Evolutionary conservation across 2,329 filamentous ascomycete species (phyloP).

Genomic region (Ophiostoma ips): DNA sequence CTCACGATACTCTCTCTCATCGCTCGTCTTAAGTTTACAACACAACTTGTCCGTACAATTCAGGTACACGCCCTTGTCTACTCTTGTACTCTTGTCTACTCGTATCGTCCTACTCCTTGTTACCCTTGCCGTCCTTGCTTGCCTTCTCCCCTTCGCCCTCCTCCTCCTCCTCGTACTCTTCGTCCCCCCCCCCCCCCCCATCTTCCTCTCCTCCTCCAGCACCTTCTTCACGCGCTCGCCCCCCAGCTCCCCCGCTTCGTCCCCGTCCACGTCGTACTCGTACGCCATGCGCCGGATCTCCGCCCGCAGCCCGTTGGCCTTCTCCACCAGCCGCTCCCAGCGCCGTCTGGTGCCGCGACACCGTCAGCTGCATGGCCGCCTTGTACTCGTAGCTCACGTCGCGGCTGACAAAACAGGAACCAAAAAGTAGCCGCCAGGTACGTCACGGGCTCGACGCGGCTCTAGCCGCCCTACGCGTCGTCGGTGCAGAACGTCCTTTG

Average conservation of each 20-base stretch:
- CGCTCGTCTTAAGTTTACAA: too few species aligned
- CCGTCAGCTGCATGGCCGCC: constrained; percentile 74
- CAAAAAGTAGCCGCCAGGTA: constrained; percentile 86
- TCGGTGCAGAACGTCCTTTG: constrained; percentile 59
- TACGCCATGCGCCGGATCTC: constrained; percentile 71
- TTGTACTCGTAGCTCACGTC: constrained; percentile 84
- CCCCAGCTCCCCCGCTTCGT: constrained; percentile 60
- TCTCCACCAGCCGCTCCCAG: constrained; percentile 70
- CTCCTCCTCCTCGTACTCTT: constrained; percentile 11
- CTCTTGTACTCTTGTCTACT: too few species aligned
- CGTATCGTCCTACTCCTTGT: background rate
- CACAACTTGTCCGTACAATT: too few species aligned
- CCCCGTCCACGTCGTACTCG: constrained; percentile 86
- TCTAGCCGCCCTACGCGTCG: constrained; percentile 86
- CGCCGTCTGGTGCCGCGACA: constrained; percentile 60
- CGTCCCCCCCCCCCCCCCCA: constrained; percentile 26
- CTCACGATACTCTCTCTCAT: too few species aligned
- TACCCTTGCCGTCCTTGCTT: background rate
- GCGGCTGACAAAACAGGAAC: constrained; percentile 84
- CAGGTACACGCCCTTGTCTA: too few species aligned
- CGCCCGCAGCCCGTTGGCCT: constrained; percentile 60
- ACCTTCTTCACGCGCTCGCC: constrained; percentile 49
- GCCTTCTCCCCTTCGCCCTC: background rate
- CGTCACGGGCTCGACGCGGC: constrained; percentile 79
- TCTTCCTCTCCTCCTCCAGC: constrained; percentile 35